Conservation (phyloP, 2,329 filamentous ascomycete genomes). For the Colletotrichum karsti region DNA sequence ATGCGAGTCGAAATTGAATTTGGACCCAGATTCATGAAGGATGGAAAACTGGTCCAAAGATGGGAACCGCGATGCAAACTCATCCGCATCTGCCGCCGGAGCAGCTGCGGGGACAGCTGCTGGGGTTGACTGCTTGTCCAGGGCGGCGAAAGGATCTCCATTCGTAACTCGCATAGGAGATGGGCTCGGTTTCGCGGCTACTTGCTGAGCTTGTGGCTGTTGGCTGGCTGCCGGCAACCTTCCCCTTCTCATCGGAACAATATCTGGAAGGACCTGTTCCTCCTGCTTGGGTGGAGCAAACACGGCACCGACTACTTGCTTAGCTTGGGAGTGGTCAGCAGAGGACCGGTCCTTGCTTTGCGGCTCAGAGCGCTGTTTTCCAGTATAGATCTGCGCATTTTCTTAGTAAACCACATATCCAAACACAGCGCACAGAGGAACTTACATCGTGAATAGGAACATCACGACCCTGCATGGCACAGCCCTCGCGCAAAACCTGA, state of each 20-base stretch:
- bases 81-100: constrained; percentile 66
- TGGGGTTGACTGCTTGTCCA: constrained; percentile 73
- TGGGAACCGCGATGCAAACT: constrained; percentile 86
- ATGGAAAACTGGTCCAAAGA: constrained; percentile 93
- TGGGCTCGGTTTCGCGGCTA: constrained; percentile 65
- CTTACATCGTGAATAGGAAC: constrained; percentile 89
- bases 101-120: constrained; percentile 47
- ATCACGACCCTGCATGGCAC: constrained; percentile 86
- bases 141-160: constrained; percentile 88
- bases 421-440: constrained; percentile 29
- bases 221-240: constrained; percentile 62
- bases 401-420: constrained; percentile 30
- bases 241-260: constrained; percentile 93
- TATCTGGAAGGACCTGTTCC: constrained; percentile 81
- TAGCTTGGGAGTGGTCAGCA: constrained; percentile 59
- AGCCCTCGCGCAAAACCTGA: constrained; percentile 87
- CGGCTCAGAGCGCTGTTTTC: constrained; percentile 70
- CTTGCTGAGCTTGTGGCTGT: constrained; percentile 49
- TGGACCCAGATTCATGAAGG: constrained; percentile 82
- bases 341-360: constrained; percentile 60
- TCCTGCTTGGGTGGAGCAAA: constrained; percentile 80
- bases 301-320: constrained; percentile 79
- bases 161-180: constrained; percentile 75
- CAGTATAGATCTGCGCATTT: constrained; percentile 74
- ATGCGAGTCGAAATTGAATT: constrained; percentile 83